Base-by-base conservation (phyloP, 176 grass and related monocot species). In the Raddia distichophylla region DNA sequence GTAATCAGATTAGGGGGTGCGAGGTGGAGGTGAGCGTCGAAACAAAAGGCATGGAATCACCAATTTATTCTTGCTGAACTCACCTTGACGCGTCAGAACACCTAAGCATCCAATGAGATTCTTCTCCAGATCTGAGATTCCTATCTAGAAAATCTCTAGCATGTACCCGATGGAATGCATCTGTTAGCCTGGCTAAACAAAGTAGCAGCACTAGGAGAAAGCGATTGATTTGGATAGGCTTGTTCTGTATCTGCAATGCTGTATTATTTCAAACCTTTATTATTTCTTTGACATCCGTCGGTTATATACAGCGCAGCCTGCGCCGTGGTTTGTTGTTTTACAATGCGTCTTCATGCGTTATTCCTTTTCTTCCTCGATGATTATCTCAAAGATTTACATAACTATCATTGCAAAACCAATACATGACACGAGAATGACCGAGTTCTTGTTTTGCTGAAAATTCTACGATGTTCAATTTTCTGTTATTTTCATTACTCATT, bases 1-100 rank as follows among this genome's bases (percentile, higher is more conserved):
- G 97, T 99, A 48, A 99, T 99, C 73, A 89, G 93, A 86, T 79
- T 96, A 58, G 91, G 97, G 27, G 91, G 91, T 43, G 89, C 87
- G 33, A 91, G 81, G 62, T 96, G 97, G 97, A 99, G 89, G 75
- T 96, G 66, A 99, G 74, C 33, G 16, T 18, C 66, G 67, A 49
- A 78, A 55, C 32, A 63, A 59, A 81, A 75, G 44, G 34, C 16
- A 67, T 2, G 14, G 12, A 2, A 61, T 7, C 75, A 49, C 74
- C 70, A 34, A 73, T 79, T 35, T 73, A 15, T 76, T 67, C 70
- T 58, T 49, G 69, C 7, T 70, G 70, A 81, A 71, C 62, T 79
- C 37, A 64, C n/a, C 81, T 68, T 69, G 49, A 55, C 54, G 47
- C 74, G 65, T 75, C 59, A 75, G 53, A 60, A 66, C 44, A 42